Conservation (phyloP, 352 stramenopile genomes). For the Globisporangium camurandrum region DNA sequence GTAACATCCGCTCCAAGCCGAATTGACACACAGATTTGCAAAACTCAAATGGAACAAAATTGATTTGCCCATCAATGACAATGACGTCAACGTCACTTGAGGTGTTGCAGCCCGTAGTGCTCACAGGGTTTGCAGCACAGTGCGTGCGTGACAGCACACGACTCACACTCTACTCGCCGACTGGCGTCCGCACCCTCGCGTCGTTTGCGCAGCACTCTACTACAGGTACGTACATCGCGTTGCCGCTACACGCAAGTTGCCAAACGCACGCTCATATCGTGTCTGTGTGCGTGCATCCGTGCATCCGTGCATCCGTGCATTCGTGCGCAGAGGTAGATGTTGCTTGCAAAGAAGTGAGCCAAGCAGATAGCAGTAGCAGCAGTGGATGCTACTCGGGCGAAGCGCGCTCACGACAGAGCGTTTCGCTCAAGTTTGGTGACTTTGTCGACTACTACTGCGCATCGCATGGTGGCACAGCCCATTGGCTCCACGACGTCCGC, state of each 20-base stretch:
- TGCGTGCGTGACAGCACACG: conserved; percentile 18
- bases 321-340: conserved; percentile 57
- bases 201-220: conserved; percentile 26
- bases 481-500: conserved; percentile 68
- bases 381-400: conserved; percentile 51
- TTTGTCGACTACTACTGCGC: conserved; percentile 72
- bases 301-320: neutral
- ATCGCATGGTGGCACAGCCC: conserved; percentile 19
- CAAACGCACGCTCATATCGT: too few relatives aligned
- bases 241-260: too few relatives aligned
- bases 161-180: conserved; percentile 21
- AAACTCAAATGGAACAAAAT: too few relatives aligned
- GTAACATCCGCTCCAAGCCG: neutral
- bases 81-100: neutral
- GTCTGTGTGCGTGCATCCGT: too few relatives aligned
- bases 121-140: conserved; percentile 24
- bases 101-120: conserved; percentile 13
- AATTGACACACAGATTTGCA: too few relatives aligned
- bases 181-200: conserved; percentile 10
- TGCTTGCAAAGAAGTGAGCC: conserved; percentile 48
- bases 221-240: too few relatives aligned
- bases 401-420: conserved; percentile 47
- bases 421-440: conserved; percentile 76
- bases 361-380: neutral
- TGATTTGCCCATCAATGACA: neutral